These are phyloP conservation scores for Penicillium paneum DNA, from an alignment of 2,329 filamentous ascomycete genomes.

Conservation along the genomic window DNA sequence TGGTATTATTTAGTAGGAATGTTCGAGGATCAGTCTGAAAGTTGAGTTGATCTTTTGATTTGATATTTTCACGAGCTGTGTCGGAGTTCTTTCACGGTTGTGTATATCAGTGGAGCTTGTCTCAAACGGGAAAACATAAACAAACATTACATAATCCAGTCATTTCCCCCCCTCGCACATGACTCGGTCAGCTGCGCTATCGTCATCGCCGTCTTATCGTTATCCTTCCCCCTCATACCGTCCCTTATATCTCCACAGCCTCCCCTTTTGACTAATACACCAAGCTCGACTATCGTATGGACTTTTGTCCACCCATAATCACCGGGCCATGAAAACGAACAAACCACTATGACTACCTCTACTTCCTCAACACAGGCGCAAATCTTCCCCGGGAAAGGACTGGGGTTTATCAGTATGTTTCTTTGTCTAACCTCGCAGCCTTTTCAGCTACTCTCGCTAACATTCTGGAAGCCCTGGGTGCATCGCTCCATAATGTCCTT, in stretches of 20 bases:
- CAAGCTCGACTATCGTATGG: not conserved
- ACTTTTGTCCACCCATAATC: not conserved
- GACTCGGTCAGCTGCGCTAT: conserved; percentile 12
- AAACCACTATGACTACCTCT: conserved; percentile 36
- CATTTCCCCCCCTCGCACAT: conserved; percentile 20
- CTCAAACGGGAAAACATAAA: conserved; percentile 20
- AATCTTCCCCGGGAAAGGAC: conserved; percentile 63
- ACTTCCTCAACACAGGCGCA: conserved; percentile 49
- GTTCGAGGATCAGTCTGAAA: not conserved
- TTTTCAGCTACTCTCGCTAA: conserved; percentile 22
- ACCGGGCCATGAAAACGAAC: conserved; percentile 9
- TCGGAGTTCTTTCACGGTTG: not conserved
- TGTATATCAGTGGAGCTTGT: conserved; percentile 8
- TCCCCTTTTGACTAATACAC: not conserved
- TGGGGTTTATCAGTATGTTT: conserved; percentile 58
- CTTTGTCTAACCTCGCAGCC: conserved; percentile 10
- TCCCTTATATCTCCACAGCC: not conserved
- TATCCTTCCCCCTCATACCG: not conserved
- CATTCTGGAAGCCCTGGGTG: conserved; percentile 67
- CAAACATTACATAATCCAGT: conserved; percentile 21
- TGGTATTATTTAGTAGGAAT: not conserved
- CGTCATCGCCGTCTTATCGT: conserved; percentile 7
- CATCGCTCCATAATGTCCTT: conserved; percentile 85
- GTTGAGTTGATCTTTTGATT: not conserved
- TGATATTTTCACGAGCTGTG: not conserved